Conservation (phyloP, 2,329 filamentous ascomycete genomes). For the Arthroderma sp. region DNA sequence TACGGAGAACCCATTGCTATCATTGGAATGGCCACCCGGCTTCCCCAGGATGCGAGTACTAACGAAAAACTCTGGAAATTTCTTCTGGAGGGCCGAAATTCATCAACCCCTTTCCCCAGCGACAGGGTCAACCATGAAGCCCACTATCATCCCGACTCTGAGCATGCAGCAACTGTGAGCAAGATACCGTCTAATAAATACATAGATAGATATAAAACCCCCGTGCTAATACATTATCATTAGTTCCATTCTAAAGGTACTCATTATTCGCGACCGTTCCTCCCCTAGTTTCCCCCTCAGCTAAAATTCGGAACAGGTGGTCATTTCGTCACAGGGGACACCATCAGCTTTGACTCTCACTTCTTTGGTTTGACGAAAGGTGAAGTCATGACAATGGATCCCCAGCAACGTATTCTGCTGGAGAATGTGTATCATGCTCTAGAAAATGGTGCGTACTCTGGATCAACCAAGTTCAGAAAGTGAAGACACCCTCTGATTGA, state of each 20-base stretch:
- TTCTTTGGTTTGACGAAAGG: slow-evolving; percentile 13
- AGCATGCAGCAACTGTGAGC: slow-evolving; percentile 25
- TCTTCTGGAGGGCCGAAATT: slow-evolving; percentile 22
- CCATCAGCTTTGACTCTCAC: slow-evolving; percentile 12
- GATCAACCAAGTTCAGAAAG: background rate
- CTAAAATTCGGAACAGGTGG: slow-evolving; percentile 6
- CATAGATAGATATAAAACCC: too few species aligned
- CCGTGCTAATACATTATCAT: background rate
- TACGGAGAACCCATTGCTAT: slow-evolving; percentile 21
- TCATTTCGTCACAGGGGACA: slow-evolving; percentile 14
- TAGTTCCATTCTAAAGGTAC: slow-evolving; percentile 2
- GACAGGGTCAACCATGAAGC: slow-evolving; percentile 27
- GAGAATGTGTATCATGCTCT: slow-evolving; percentile 16
- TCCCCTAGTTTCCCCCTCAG: background rate
- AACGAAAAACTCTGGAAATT: slow-evolving; percentile 26
- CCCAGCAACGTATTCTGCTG: slow-evolving; percentile 15
- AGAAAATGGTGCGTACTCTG: slow-evolving; percentile 14
- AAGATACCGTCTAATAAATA: background rate
- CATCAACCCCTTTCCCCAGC: slow-evolving; percentile 25
- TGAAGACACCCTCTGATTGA: background rate
- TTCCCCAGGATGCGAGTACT: slow-evolving; percentile 24
- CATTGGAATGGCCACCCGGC: slow-evolving; percentile 24
- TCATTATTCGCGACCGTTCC: background rate
- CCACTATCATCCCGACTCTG: slow-evolving; percentile 30
- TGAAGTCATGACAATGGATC: slow-evolving; percentile 15